A percentile compares a stretch with the other conserved stretches of the same genome.
Conservation (phyloP, 306 rosid species). For the Alnus rubra region DNA sequence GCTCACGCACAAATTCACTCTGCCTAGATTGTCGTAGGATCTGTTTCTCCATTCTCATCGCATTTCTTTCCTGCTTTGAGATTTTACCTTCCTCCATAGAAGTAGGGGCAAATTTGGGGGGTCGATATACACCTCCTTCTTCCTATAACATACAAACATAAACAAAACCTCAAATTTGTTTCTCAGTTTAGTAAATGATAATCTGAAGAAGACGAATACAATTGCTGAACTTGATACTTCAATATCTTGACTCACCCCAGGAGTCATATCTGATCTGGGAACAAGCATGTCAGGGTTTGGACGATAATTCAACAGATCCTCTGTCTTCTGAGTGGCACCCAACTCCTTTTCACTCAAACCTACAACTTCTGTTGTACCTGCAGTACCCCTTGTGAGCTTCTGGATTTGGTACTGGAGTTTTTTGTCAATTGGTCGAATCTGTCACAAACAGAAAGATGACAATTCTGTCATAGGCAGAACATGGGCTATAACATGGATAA, state of each 20-base stretch:
- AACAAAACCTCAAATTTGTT: constrained; percentile 8
- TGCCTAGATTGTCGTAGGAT: constrained; percentile 55
- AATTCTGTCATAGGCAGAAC: constrained; percentile 13
- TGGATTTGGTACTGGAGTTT: constrained; percentile 88
- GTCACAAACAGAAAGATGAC: constrained; percentile 25
- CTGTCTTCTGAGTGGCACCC: constrained; percentile 38
- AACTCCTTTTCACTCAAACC: constrained; percentile 42
- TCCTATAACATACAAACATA: constrained; percentile 44
- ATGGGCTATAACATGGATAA: constrained; percentile 3
- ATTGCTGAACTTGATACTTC: not conserved
- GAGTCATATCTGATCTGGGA: constrained; percentile 44
- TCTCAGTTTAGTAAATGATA: not conserved
- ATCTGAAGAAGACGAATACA: not conserved
- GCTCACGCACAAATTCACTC: constrained; percentile 56
- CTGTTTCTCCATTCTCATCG: constrained; percentile 66
- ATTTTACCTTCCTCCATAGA: constrained; percentile 64
- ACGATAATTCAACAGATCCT: constrained; percentile 64
- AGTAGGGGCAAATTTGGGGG: constrained; percentile 70
- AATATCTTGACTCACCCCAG: constrained; percentile 40
- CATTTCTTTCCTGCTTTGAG: constrained; percentile 66
- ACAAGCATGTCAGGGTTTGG: constrained; percentile 85
- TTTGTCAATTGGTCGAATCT: constrained; percentile 89
- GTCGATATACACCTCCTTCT: constrained; percentile 46
- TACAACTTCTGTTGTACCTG: constrained; percentile 40
- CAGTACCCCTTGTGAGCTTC: constrained; percentile 62